Evolutionary conservation across 495 filamentous ascomycete species (phyloP).

Genomic region (Aspergillus bridgeri): DNA sequence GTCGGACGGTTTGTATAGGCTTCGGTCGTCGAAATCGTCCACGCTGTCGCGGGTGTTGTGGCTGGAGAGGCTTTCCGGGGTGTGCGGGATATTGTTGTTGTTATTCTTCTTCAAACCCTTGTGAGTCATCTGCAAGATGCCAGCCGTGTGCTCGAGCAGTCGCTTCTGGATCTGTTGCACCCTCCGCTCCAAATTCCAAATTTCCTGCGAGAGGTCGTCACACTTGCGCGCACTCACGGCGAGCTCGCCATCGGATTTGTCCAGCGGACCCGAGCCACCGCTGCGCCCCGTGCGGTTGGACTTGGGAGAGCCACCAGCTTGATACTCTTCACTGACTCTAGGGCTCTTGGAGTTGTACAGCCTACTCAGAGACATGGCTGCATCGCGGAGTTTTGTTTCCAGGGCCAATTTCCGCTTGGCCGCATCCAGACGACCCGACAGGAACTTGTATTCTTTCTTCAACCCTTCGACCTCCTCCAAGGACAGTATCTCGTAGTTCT

Average conservation of each 20-base stretch:
- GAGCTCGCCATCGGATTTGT: constrained; percentile 70
- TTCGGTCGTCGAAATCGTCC: constrained; percentile 73
- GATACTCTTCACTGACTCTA: constrained; percentile 32
- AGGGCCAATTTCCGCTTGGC: constrained; percentile 79
- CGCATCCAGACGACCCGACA: constrained; percentile 72
- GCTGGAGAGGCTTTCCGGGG: constrained; percentile 64
- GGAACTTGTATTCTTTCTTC: constrained; percentile 73
- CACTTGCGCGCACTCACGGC: constrained; percentile 72
- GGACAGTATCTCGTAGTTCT: constrained; percentile 77
- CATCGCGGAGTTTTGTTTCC: constrained; percentile 91
- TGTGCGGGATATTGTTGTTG: constrained; percentile 53
- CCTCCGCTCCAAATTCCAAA: constrained; percentile 73
- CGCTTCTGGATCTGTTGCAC: constrained; percentile 65
- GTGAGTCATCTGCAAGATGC: constrained; percentile 84
- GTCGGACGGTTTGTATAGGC: constrained; percentile 70
- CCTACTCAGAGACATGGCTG: constrained; percentile 77
- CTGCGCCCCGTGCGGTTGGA: constrained; percentile 39
- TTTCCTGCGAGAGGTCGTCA: constrained; percentile 75
- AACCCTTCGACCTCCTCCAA: constrained; percentile 86
- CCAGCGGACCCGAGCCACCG: constrained; percentile 26
- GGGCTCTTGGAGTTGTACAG: constrained; percentile 61
- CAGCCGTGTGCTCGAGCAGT: constrained; percentile 87
- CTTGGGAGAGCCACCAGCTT: constrained; percentile 25
- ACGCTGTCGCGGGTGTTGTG: constrained; percentile 43
- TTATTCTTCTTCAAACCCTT: constrained; percentile 53